Conservation (phyloP, 345 rosid species). For the Gynandropsis gynandra region DNA sequence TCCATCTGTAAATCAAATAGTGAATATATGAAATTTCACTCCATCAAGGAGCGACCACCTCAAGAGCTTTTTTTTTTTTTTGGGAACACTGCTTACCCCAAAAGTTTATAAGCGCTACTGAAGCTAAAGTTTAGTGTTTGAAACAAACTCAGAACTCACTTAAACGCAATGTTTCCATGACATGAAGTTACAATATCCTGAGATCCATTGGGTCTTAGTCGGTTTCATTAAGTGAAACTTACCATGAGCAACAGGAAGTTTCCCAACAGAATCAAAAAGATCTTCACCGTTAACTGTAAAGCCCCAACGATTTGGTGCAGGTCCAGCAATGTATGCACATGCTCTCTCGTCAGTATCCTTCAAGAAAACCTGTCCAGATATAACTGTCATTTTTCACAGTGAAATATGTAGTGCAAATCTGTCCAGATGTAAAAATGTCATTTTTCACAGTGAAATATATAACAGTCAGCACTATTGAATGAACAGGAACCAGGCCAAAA, state of each 20-base stretch:
- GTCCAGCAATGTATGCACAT: slow-evolving; percentile 98
- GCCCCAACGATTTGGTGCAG: slow-evolving; percentile 99
- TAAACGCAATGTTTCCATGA: slow-evolving; percentile 6
- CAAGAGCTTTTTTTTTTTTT: too few species aligned
- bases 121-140: slow-evolving; percentile 2
- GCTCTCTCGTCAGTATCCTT: slow-evolving; percentile 99
- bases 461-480: background rate
- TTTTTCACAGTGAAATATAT: slow-evolving; percentile 5
- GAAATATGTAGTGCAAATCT: slow-evolving; percentile 8
- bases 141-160: slow-evolving; percentile 15
- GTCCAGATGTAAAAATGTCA: slow-evolving; percentile 22
- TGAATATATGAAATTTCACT: slow-evolving; percentile 20
- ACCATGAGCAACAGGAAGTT: slow-evolving; percentile 48
- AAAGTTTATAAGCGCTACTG: slow-evolving; percentile 4
- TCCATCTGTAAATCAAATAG: slow-evolving; percentile 43
- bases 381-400: slow-evolving; percentile 13
- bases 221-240: slow-evolving; percentile 22
- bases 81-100: too few species aligned
- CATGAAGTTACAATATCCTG: slow-evolving; percentile 2
- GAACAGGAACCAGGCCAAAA: slow-evolving; percentile 7
- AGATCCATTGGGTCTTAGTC: slow-evolving; percentile 2
- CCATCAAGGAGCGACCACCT: slow-evolving; percentile 1
- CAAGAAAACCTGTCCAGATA: slow-evolving; percentile 65
- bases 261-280: slow-evolving; percentile 52
- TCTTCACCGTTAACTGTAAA: slow-evolving; percentile 77